Evolutionary conservation across 768 basidiomycete species (phyloP), one percentile per base, ranked within the genome.

Genomic region (Ephemerocybe angulata): DNA sequence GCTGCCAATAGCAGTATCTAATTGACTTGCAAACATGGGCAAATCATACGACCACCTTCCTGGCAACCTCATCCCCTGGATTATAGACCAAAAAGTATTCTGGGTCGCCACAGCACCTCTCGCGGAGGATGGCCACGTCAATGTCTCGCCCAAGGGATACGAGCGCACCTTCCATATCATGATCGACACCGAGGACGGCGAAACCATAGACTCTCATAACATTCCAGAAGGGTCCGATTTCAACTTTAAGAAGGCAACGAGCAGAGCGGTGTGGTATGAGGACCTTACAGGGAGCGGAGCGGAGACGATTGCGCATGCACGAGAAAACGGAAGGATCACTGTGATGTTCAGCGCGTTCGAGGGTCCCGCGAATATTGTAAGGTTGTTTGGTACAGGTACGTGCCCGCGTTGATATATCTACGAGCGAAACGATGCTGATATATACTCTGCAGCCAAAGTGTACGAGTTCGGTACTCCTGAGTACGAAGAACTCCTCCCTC

Each of bases 41-140:
- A 70, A 78, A 35, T 78, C 72, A 65, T 83, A 72, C 64, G 76
- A 81, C 54, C 70, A 74, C 25, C 83, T 86, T 12, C 80, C 83
- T 0, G 65, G 71, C 12, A 70, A 75, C 49, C 66, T 80, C 29
- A 60, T 80, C 13, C 66, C 73, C 47, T 86, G 83, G 82, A 76
- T 85, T 30, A 58, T 69, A 28, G 67, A 73, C 54, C 84, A 86
- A 64, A 73, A 85, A 54, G 72, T 85, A 57, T 86, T 86, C 65
- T 86, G 78, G 75, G 83, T 87, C 29, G 81, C 82, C 0, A 78
- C 82, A 0, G 81, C 83, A 0, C 82, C 84, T n/a, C 75, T 86
- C 30, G 66, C 62, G n/a, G 66, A 62, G 1, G 71, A 76, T n/a
- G 84, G 82, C 0, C 84, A 85, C 51, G 77, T 87, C 37, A 86